These are phyloP conservation scores for Amphichorda felina DNA, from an alignment of 2,329 filamentous ascomycete genomes.

Conservation along the genomic window DNA sequence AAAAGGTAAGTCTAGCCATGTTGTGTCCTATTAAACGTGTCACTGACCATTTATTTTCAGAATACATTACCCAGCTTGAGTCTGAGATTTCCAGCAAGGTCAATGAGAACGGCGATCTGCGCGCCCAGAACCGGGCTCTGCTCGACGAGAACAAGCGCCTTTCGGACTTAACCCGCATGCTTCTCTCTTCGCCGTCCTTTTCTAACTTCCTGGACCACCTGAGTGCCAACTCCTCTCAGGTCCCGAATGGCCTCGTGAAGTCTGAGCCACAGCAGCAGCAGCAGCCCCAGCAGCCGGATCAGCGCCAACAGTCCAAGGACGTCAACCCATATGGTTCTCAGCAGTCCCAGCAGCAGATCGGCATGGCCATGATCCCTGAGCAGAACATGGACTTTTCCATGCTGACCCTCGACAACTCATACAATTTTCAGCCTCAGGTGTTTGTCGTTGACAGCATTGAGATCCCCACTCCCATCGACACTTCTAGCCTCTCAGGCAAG, in stretches of 20 bases:
- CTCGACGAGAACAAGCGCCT: slow-evolving; percentile 77
- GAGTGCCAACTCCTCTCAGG: slow-evolving; percentile 44
- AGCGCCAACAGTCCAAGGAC: slow-evolving; percentile 51
- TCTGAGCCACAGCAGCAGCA: slow-evolving; percentile 25
- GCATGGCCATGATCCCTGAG: slow-evolving; percentile 77
- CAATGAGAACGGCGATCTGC: slow-evolving; percentile 72
- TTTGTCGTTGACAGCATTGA: slow-evolving; percentile 67
- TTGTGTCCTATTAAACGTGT: neutral
- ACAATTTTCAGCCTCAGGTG: slow-evolving; percentile 56
- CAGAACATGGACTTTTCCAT: slow-evolving; percentile 63
- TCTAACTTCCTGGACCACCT: slow-evolving; percentile 67
- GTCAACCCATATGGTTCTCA: slow-evolving; percentile 47
- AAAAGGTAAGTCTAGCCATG: slow-evolving; percentile 60
- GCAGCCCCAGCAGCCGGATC: slow-evolving; percentile 28
- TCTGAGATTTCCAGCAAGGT: slow-evolving; percentile 74
- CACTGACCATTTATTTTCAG: slow-evolving; percentile 31
- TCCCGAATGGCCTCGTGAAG: slow-evolving; percentile 15
- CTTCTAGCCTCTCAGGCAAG: slow-evolving; percentile 61
- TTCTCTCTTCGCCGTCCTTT: slow-evolving; percentile 71
- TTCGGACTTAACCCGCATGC: slow-evolving; percentile 67
- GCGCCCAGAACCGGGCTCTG: slow-evolving; percentile 69
- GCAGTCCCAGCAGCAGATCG: slow-evolving; percentile 53
- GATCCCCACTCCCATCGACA: slow-evolving; percentile 47
- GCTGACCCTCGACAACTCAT: slow-evolving; percentile 46
- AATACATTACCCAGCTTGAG: slow-evolving; percentile 95